Percentiles rank a stretch among this genome's conserved stretches.
Evolutionary conservation across 2,329 filamentous ascomycete genomes (phyloP).

Genomic region (Hawksworthiomyces lignivorus): DNA sequence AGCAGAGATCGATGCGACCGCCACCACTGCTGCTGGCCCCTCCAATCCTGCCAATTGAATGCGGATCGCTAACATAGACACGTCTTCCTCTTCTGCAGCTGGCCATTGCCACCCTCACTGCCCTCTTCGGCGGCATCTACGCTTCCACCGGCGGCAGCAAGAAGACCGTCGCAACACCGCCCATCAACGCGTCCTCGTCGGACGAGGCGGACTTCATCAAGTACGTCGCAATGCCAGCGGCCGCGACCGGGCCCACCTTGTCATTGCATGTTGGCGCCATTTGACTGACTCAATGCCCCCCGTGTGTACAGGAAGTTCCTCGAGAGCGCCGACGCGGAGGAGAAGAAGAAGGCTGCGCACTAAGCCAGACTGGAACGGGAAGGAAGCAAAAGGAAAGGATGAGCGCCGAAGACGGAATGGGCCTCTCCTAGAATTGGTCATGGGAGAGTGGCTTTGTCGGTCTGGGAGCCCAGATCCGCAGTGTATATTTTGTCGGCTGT

Average conservation of each 20-base stretch:
- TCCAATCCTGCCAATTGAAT: not conserved
- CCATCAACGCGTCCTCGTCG: constrained; percentile 54
- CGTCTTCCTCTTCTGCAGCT: constrained; percentile 32
- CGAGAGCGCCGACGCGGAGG: constrained; percentile 33
- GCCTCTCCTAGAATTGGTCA: no score
- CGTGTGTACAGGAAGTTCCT: constrained; percentile 35
- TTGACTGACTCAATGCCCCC: constrained; percentile 7
- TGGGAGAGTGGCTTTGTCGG: no score
- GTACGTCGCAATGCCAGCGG: constrained; percentile 40
- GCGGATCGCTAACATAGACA: not conserved
- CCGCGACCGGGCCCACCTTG: constrained; percentile 6
- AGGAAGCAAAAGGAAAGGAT: no score
- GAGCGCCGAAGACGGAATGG: no score
- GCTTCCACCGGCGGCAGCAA: constrained; percentile 38
- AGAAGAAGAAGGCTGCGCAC: constrained; percentile 25
- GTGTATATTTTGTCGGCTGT: no score
- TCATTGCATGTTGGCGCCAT: not conserved
- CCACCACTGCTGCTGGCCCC: not conserved
- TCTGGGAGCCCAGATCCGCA: no score
- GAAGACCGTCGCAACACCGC: constrained; percentile 38
- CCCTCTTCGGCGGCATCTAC: constrained; percentile 43
- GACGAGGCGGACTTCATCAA: constrained; percentile 60
- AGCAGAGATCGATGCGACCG: no score
- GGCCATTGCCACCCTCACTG: constrained; percentile 47
- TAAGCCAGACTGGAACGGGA: no score